Evolutionary conservation across 1,139 yeast genomes (phyloP).

Genomic region (Yamadazyma atmosphaerica): DNA sequence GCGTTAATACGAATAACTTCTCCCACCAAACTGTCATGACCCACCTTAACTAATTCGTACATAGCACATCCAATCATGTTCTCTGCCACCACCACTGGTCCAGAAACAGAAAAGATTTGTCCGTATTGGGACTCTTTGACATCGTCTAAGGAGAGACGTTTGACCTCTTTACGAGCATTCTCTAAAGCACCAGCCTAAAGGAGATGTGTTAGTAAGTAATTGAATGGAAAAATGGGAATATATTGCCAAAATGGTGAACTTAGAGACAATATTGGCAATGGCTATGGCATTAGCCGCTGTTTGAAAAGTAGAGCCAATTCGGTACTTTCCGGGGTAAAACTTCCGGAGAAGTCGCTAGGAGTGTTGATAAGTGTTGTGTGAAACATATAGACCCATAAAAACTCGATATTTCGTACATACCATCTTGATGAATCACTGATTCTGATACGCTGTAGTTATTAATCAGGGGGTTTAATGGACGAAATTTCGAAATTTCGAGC

Average conservation of each 20-base stretch:
- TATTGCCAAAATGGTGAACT: neutral
- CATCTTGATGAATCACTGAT: constrained; percentile 1
- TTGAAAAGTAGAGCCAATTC: too few relatives aligned
- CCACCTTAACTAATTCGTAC: constrained; percentile 97
- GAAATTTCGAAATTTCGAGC: constrained; percentile 4
- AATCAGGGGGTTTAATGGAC: constrained; percentile 4
- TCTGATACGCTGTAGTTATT: neutral
- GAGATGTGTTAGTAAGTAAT: constrained; percentile 3
- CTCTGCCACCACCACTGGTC: constrained; percentile 97
- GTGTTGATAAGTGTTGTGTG: too few relatives aligned
- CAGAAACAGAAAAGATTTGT: constrained; percentile 88
- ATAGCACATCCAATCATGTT: constrained; percentile 99
- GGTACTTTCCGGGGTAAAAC: too few relatives aligned
- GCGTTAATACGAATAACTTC: constrained; percentile 96
- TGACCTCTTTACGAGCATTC: constrained; percentile 92
- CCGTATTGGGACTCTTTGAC: constrained; percentile 79
- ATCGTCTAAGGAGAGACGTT: constrained; percentile 81
- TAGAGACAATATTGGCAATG: neutral
- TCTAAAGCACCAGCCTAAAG: constrained; percentile 92
- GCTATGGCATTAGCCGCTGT: too few relatives aligned
- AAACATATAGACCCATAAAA: neutral
- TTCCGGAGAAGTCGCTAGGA: too few relatives aligned
- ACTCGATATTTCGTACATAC: neutral
- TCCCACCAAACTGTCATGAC: constrained; percentile 95
- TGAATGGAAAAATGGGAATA: neutral